Evolutionary conservation across 495 filamentous ascomycete genomes (phyloP), one percentile per base, ranked within the genome.

Genomic region (Daldinia grandis): DNA sequence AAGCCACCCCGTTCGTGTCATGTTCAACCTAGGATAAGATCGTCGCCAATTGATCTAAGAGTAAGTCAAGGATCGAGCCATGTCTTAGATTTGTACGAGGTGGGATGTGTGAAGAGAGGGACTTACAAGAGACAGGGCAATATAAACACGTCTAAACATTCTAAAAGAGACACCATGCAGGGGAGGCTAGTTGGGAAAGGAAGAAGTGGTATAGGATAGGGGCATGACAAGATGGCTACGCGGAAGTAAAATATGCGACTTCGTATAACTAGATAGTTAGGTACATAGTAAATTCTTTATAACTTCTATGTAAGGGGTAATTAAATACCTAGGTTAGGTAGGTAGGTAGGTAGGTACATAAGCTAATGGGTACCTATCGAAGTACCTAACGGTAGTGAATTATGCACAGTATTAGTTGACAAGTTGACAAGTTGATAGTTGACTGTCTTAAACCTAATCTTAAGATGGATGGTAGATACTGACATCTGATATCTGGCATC

Each of bases 81-180:
- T 70, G 71, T 74, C 71, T 74, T 70, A 69, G 70, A 73, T 73
- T 55, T 66, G 70, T 73, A 42, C 61, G 44, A 69, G 37, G 42
- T 21, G 50, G 47, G 28, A 63, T 59, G 24, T 56, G 62, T 44
- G 58, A 57, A 51, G 51, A 54, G 58, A n/a, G 69, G 44, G 38
- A 27, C 47, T 21, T 27, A n/a, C 19, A 14, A 61, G 19, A 47
- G 17, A 47, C 42, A 47, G 15, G 42, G 8, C 1, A 47, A 24
- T 24, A 21, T 47, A 47, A 10, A 12, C 19, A 21, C 19, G 19
- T 21, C 21, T 6, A n/a, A 9, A 17, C 14, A 37, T 33, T 33
- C 33, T 49, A 17, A 35, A 35, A 44, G 31, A 56, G 30, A 69
- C 37, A 64, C 47, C 28, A 69, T 60, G 44, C 54, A 51, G 44